Evolutionary conservation across 2,329 filamentous ascomycete species (phyloP), one percentile per base, ranked within the genome.

Genomic region (Trichoderma endophyticum): DNA sequence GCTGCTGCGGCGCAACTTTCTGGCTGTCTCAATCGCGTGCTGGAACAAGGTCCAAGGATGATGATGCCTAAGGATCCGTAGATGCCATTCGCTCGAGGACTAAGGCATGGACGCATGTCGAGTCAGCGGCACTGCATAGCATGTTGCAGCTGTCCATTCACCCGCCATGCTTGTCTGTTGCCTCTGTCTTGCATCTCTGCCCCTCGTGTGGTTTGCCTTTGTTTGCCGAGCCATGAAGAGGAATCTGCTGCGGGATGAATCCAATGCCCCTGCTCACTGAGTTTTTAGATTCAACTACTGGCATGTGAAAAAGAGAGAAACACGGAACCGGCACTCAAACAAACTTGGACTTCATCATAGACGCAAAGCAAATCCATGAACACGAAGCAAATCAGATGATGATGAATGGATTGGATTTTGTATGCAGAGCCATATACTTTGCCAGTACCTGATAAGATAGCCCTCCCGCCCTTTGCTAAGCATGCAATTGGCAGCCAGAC

Each of bases 1-100:
- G 61, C 69, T 70, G 66, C 66, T 26, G 66, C 66, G 56, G 57
- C 66, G 39, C 66, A 70, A 61, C 57, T 28, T 48, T 48, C 18
- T 30, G 56, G 36, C 56, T 34, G 30, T 48, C 43, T 62, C 39
- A 63, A 60, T 12, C 14, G n/a, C 51, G 51, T 43, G 56, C 59
- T 54, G 57, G 26, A 63, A 54, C 67, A 36, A 63, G 43, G 28
- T 43, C 39, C 39, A 69, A 51, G 56, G 65, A 34, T 60, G 67
- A 26, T 54, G 57, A 70, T 70, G 67, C 67, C 67, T 54, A 70
- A 70, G 32, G 39, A 32, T 30, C 28, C 24, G n/a, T 3, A 51
- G 51, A 34, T 21, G 24, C 36, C 65, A 68, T 39, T 68, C 21
- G 34, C 34, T 48, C 8, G 3, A 30, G 15, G 24, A 9, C 32